phyloP scores from a whole-genome alignment of 2,329 filamentous ascomycete genomes.

The Aspergillus pseudoviridinutans region DNA sequence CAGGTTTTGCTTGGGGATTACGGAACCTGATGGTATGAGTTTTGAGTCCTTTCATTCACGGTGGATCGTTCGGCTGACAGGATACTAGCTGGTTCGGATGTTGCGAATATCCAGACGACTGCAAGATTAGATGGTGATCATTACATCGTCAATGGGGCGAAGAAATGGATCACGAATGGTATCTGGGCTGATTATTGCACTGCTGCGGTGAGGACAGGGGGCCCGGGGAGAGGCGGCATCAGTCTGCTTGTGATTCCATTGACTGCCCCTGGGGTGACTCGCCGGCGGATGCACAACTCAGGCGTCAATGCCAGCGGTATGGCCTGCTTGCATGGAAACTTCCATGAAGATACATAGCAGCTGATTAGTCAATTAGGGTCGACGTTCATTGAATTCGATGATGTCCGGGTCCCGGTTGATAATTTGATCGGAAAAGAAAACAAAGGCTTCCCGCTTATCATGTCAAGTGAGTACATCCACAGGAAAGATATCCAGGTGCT shows the following conservation, averaged over 20 bases:
- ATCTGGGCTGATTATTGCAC: conserved; percentile 60
- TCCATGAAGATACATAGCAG: neutral
- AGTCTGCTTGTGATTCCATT: conserved; percentile 65
- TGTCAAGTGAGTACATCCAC: conserved; percentile 51
- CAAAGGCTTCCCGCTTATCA: conserved; percentile 67
- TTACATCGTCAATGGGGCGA: conserved; percentile 63
- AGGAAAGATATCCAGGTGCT: neutral
- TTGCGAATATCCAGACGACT: conserved; percentile 60
- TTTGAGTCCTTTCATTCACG: no score
- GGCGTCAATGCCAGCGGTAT: conserved; percentile 63
- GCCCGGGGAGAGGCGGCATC: conserved; percentile 56
- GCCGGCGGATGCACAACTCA: conserved; percentile 54
- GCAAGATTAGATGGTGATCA: conserved; percentile 49
- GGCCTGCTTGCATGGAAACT: conserved; percentile 3
- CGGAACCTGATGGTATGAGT: conserved; percentile 55
- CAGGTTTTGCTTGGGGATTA: conserved; percentile 62
- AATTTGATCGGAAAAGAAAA: conserved; percentile 69
- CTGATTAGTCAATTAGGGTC: conserved; percentile 31
- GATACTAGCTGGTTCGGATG: conserved; percentile 55
- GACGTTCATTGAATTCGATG: conserved; percentile 66
- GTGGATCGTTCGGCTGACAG: conserved; percentile 10
- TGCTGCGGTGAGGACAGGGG: conserved; percentile 58
- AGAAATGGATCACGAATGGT: conserved; percentile 66
- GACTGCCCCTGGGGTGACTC: conserved; percentile 56
- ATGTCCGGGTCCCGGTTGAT: conserved; percentile 65